These are phyloP conservation scores for Fragosphaeria purpurea DNA, from an alignment of 2,329 filamentous ascomycete genomes.

Conservation along the genomic window DNA sequence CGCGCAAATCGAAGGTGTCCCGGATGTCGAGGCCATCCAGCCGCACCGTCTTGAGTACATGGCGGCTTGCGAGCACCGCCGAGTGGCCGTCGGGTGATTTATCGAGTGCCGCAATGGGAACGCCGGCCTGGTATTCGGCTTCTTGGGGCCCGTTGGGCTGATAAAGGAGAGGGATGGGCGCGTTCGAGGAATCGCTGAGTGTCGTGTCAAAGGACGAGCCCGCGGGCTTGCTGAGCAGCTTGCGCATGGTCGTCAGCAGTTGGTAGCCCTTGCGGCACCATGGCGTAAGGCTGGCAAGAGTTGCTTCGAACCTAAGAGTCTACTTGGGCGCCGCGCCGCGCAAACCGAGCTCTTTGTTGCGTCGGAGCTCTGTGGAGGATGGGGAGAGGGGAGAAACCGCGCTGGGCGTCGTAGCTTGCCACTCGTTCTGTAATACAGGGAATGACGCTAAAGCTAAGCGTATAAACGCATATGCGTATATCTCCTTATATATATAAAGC, in stretches of 20 bases:
- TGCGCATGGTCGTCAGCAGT: constrained; percentile 34
- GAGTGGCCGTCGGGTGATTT: constrained; percentile 45
- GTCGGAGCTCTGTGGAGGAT: too few relatives aligned
- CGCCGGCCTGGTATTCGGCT: constrained; percentile 39
- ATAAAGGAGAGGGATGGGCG: constrained; percentile 30
- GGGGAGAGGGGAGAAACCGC: too few relatives aligned
- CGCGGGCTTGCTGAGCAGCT: constrained; percentile 46
- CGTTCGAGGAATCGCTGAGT: constrained; percentile 31
- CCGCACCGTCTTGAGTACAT: constrained; percentile 51
- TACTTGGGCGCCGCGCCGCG: too few relatives aligned
- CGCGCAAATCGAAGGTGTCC: constrained; percentile 49
- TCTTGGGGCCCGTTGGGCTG: constrained; percentile 48
- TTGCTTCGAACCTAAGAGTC: too few relatives aligned
- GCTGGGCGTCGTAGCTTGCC: too few relatives aligned
- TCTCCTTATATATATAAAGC: too few relatives aligned
- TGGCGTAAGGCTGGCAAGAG: neutral
- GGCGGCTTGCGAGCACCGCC: constrained; percentile 47
- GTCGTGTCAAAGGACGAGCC: constrained; percentile 36
- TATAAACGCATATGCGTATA: too few relatives aligned
- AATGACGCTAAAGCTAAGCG: too few relatives aligned
- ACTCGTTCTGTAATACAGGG: too few relatives aligned
- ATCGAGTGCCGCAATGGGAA: constrained; percentile 48
- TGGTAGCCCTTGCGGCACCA: neutral
- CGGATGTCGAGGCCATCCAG: constrained; percentile 43
- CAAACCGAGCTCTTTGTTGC: too few relatives aligned